Base-by-base conservation (phyloP, 306 rosid genomes). In the Cucumis sativus region DNA sequence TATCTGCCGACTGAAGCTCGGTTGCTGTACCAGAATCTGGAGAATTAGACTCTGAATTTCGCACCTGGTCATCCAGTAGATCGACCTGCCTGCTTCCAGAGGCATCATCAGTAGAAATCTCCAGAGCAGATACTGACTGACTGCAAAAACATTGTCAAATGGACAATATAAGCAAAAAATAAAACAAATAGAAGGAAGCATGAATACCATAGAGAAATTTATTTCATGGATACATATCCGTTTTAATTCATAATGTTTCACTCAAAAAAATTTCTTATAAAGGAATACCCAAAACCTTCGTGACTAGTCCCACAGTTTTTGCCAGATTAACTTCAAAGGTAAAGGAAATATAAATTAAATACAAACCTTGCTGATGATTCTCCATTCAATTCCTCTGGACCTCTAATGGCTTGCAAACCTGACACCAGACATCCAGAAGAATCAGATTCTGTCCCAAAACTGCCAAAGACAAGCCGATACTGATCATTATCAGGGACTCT, bases 391-490 rank as follows among this genome's bases (percentile, higher is more conserved):
- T 86, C 94, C 67, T 85, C 96, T 30, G 86, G 30, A 69, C 86
- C 80, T 77, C 83, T 91, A 18, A 40, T 72, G 37, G 87, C 74
- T 84, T 81, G 87, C 82, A 83, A 76, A 52, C 77, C 90, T 43
- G 85, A 71, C 41, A 71, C 80, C 51, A 84, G 84, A 83, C 77
- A 68, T 77, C 82, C 77, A 17, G 88, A 75, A 80, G 91, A 84
- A 76, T 91, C 89, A 79, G 83, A 74, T 55, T 89, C 92, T 61
- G 86, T 79, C 70, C 92, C 94, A 73, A 96, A 85, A 87, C 97
- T 91, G 78, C 99, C 99, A 88, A 96, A 96, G n/a, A 88, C 91
- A 80, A 96, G 88, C 55, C 7, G 91, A 79, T 89, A 87, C n/a
- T 93, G 93, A 65, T 89, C 94, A 79, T 79, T 88, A 78, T 92